A percentile compares a stretch with the other conserved stretches of the same genome.
Conservation (phyloP, 768 basidiomycete species). For the Termitomyces sp. region DNA sequence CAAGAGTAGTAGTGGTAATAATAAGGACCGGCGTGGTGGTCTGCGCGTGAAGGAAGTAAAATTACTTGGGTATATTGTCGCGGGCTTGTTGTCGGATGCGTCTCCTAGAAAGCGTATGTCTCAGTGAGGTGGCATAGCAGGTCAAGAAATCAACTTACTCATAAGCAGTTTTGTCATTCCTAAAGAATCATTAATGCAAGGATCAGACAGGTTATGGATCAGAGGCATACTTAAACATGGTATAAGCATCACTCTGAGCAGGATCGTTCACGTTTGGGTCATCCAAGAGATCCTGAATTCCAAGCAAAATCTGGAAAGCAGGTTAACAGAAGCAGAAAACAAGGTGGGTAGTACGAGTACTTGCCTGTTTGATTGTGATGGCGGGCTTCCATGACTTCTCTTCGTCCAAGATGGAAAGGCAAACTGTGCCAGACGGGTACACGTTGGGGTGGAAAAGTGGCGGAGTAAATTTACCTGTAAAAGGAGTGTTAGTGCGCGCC, state of each 20-base stretch:
- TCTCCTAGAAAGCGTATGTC: conserved; percentile 39
- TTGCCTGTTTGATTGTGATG: conserved; percentile 96
- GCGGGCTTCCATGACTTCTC: conserved; percentile 99
- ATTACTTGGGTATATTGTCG: conserved; percentile 84
- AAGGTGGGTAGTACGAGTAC: conserved; percentile 6
- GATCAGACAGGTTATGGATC: neutral
- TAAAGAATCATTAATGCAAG: conserved; percentile 23
- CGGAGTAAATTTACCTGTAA: conserved; percentile 89
- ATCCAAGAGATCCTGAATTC: conserved; percentile 92
- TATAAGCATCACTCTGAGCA: conserved; percentile 97
- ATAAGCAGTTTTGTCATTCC: conserved; percentile 92
- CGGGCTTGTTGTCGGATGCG: conserved; percentile 81
- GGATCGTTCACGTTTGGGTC: conserved; percentile 97
- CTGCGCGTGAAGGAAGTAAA: neutral
- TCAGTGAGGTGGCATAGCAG: neutral
- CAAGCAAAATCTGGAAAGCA: conserved; percentile 73
- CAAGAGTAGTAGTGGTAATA: neutral
- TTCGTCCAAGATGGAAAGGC: conserved; percentile 95
- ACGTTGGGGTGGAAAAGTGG: conserved; percentile 98
- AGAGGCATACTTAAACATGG: conserved; percentile 88
- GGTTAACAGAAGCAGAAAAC: neutral
- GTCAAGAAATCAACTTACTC: conserved; percentile 47
- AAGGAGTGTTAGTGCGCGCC: neutral
- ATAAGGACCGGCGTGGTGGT: too few relatives aligned
- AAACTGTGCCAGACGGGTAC: conserved; percentile 97